Conservation (phyloP, 169 alveolate species). For the Fabrea salina region DNA sequence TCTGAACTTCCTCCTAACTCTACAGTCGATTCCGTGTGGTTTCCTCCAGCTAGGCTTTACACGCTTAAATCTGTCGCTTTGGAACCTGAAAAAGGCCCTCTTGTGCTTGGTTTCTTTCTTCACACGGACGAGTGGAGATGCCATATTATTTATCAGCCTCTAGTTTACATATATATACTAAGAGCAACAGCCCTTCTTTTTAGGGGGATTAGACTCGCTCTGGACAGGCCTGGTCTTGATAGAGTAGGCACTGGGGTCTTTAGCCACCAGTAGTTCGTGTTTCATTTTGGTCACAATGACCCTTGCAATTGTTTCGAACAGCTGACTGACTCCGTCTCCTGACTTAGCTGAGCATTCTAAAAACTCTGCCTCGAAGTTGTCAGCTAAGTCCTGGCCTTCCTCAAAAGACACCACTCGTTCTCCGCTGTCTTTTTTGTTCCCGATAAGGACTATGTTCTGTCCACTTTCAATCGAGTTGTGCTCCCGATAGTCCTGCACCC, state of each 20-base stretch:
- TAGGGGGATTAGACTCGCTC: too few species aligned
- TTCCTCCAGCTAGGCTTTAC: conserved; percentile 95
- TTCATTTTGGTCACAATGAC: background rate
- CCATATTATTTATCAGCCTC: too few species aligned
- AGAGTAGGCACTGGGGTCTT: background rate
- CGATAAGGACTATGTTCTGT: conserved; percentile 43
- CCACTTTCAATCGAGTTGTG: background rate
- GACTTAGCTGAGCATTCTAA: conserved; percentile 71
- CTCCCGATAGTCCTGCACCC: conserved; percentile 25
- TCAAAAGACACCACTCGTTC: conserved; percentile 45
- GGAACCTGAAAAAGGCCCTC: conserved; percentile 92
- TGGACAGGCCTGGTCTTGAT: too few species aligned
- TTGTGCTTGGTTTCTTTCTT: conserved; percentile 78
- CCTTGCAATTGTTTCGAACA: conserved; percentile 45
- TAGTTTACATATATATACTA: too few species aligned
- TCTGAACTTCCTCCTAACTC: conserved; percentile 95
- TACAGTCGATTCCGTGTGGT: conserved; percentile 97
- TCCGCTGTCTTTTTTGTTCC: conserved; percentile 63
- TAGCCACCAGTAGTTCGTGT: background rate
- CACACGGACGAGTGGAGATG: too few species aligned
- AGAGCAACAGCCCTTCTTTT: too few species aligned
- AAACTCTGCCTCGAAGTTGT: conserved; percentile 43
- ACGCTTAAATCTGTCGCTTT: conserved; percentile 93
- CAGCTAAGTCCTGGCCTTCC: conserved; percentile 52
- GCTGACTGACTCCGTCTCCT: conserved; percentile 50